These are phyloP conservation scores for Suhomyces maxii DNA, from an alignment of 1,139 yeast species.

Conservation along the genomic window DNA sequence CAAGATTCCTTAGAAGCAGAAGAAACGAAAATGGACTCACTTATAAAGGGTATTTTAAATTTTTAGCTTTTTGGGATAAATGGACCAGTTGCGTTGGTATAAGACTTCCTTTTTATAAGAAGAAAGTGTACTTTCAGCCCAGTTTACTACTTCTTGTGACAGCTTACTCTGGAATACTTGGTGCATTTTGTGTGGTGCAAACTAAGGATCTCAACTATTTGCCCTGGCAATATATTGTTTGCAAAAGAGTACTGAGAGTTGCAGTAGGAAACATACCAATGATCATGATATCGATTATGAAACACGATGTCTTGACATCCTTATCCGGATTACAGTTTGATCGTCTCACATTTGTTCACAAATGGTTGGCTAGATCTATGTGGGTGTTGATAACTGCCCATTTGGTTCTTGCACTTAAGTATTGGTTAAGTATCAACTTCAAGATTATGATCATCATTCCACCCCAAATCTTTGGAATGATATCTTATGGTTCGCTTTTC, in stretches of 20 bases:
- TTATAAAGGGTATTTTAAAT: constrained; percentile 21
- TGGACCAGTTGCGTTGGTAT: constrained; percentile 28
- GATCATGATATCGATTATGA: constrained; percentile 35
- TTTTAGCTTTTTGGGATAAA: constrained; percentile 29
- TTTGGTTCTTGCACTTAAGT: constrained; percentile 30
- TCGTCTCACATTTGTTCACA: constrained; percentile 39
- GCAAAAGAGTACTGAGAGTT: constrained; percentile 44
- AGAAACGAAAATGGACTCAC: constrained; percentile 12
- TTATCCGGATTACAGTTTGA: constrained; percentile 47
- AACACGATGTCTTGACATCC: constrained; percentile 41
- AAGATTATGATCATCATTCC: constrained; percentile 46
- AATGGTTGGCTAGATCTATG: constrained; percentile 46
- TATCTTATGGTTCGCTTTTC: constrained; percentile 41
- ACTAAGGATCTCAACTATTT: constrained; percentile 42
- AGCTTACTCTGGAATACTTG: constrained; percentile 31
- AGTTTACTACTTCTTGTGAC: constrained; percentile 32
- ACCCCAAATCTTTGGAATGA: constrained; percentile 53
- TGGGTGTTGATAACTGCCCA: constrained; percentile 42
- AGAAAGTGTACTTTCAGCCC: constrained; percentile 39
- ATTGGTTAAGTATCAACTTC: constrained; percentile 44
- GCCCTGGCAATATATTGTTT: constrained; percentile 39
- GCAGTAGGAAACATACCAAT: constrained; percentile 46
- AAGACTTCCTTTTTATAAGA: constrained; percentile 19
- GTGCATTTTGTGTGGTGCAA: constrained; percentile 25
- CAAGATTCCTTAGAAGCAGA: constrained; percentile 22